Base-by-base conservation (phyloP, 345 rosid genomes). In the Euphorbia tirucalli region DNA sequence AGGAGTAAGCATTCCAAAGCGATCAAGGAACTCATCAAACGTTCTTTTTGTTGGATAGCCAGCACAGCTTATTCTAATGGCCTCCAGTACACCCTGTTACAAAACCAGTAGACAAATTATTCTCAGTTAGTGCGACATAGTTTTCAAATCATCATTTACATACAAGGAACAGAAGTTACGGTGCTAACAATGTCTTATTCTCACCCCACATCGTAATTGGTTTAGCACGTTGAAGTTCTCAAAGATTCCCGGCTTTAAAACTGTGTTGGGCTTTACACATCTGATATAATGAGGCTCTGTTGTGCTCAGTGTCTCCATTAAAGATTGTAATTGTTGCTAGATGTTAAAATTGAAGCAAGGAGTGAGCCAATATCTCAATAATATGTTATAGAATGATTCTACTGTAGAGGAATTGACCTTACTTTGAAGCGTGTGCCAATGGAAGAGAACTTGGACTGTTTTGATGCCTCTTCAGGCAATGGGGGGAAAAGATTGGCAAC, bases 31-130 rank as follows among this genome's bases (percentile, higher is more conserved):
- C 70, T 90, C 96, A 74, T 86, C 86, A 61, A 90, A 90, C 67
- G 96, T 79, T 83, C 90, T 75, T 81, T 86, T 88, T 30, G 96
- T 90, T 57, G 96, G 96, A 80, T 90, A 90, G 57, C 96, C 92
- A 25, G 96, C 96, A 83, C 96, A 88, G 73, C 92, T 90, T 77
- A 90, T 90, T 72, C 96, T 79, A 66, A 90, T 90, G 44, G 96
- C 96, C 82, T 90, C 96, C 37, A 90, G 83, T 11, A 90, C 85
- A 44, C 85, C 85, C 85, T 81, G 76, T 54, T 41, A 66, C 39
- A 59, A 13, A 48, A 37, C 52, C 22, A 21, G 21, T 65, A 41
- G 39, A 48, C 59, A 69, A 50, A 61, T 58, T 10, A 44, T 19
- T 55, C 25, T 54, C 39, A 49, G 27, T 43, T 21, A 62, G 44